Base-by-base conservation (phyloP, 2,329 filamentous ascomycete genomes). In the Scedosporium dehoogii region DNA sequence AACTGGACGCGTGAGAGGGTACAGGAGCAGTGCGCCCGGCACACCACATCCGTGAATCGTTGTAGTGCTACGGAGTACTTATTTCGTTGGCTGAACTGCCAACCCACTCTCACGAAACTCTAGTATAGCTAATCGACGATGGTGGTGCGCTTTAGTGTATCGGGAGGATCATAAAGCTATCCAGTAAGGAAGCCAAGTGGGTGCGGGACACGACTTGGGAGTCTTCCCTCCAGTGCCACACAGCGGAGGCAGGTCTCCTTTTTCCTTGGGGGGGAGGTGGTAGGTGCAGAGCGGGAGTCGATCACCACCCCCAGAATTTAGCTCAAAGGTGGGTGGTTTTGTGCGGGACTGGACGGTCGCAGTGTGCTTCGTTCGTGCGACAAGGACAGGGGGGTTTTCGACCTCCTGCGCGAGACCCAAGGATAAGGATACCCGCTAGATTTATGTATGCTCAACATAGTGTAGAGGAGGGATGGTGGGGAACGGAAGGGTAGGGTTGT, bases 381-480 rank as follows among this genome's bases (percentile, higher is more conserved):
- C 57, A 59, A 42, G 57, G 27, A 59, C 57, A 59, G 21, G 57
- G 57, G 57, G 14, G 23, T 23, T 27, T n/a, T 41, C 16, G 6
- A 44, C 41, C 29, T 44, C 38, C 57, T 44, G 57, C 57, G 21
- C 57, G 21, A 25, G 38, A 29, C 38, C 33, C 33, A 59, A 16
- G 57, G 57, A 44, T 38, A 59, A 59, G 57, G 57, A 44, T 59
- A 59, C 51, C 51, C 51, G 51, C 51, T 23, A 14, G 23, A 21
- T 23, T 23, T 55, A 18, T 23, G 23, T 25, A 23, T 14, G 18
- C 18, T 55, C 23, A 48, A 48, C 18, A 55, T 14, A 18, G 51
- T 12, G 23, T 14, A 18, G 51, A 23, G 23, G 23, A 23, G 42
- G 21, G 58, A 46, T 46, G 41, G 41, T 27, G 21, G 58, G 41